These are phyloP conservation scores for Sutorius australiensis DNA, from an alignment of 768 basidiomycete genomes.

Conservation along the genomic window DNA sequence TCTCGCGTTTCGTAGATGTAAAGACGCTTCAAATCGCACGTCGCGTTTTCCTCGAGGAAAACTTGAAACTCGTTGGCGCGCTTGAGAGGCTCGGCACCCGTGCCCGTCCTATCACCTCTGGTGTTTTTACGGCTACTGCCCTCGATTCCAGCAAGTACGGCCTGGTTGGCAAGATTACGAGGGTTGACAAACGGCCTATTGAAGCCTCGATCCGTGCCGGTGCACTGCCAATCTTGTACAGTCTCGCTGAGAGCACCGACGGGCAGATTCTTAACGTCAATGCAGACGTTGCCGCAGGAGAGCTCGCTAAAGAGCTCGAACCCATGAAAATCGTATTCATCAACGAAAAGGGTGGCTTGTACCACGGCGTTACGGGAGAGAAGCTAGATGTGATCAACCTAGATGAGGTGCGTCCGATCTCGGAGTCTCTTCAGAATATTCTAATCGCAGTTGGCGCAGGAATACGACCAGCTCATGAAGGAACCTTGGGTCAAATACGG, in stretches of 20 bases:
- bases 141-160: slow-evolving; percentile 94
- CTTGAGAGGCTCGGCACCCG: slow-evolving; percentile 94
- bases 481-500: slow-evolving; percentile 99
- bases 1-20: slow-evolving; percentile 53
- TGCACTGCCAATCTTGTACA: slow-evolving; percentile 92
- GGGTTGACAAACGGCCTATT: slow-evolving; percentile 92
- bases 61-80: slow-evolving; percentile 88
- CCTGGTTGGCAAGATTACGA: slow-evolving; percentile 92
- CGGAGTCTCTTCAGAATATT: neutral
- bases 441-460: slow-evolving; percentile 41
- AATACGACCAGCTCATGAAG: slow-evolving; percentile 95
- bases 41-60: slow-evolving; percentile 95
- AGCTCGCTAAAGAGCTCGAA: slow-evolving; percentile 95
- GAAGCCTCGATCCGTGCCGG: slow-evolving; percentile 97
- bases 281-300: slow-evolving; percentile 97
- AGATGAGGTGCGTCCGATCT: slow-evolving; percentile 64
- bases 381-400: slow-evolving; percentile 96
- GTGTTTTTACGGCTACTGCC: slow-evolving; percentile 96
- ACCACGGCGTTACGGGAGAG: slow-evolving; percentile 95
- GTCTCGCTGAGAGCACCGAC: slow-evolving; percentile 88
- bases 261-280: slow-evolving; percentile 99
- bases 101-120: slow-evolving; percentile 95
- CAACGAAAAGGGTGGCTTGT: slow-evolving; percentile 97
- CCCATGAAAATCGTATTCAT: slow-evolving; percentile 98
- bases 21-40: slow-evolving; percentile 94